Percentiles rank a stretch among this genome's conserved stretches.
phyloP scores from a whole-genome alignment of 1,284 basidiomycete genomes.

The Entoloma clypeatum region DNA sequence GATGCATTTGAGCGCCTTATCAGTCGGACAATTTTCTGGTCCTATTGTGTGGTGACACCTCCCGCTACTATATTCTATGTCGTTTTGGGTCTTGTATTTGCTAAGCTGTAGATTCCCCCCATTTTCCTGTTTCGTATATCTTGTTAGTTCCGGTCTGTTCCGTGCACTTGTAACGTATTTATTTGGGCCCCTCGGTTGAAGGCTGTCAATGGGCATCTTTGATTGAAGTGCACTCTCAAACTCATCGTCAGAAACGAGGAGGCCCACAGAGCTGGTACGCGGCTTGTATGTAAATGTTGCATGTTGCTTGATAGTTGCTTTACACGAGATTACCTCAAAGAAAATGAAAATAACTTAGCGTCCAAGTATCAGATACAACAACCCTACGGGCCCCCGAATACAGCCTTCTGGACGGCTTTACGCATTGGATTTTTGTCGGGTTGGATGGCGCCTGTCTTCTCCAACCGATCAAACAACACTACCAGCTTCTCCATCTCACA shows the following conservation, averaged over 20 bases:
- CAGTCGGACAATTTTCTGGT: conserved; percentile 79
- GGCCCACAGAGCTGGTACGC: too few species aligned
- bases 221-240: too few species aligned
- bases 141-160: not conserved
- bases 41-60: conserved; percentile 79
- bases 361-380: conserved; percentile 2
- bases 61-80: conserved; percentile 75
- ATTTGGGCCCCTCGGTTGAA: too few species aligned
- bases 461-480: conserved; percentile 83
- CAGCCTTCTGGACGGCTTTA: conserved; percentile 63
- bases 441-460: conserved; percentile 64
- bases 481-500: conserved; percentile 87
- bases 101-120: conserved; percentile 35
- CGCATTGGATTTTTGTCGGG: conserved; percentile 69
- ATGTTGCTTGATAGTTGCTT: too few species aligned
- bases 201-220: too few species aligned
- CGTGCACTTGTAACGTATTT: too few species aligned
- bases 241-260: too few species aligned
- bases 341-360: too few species aligned
- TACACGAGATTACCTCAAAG: too few species aligned
- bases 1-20: conserved; percentile 91
- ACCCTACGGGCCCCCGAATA: conserved; percentile 13
- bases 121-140: not conserved
- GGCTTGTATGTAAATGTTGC: too few species aligned
- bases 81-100: conserved; percentile 63